These are phyloP conservation scores for Lactifluus piperatus DNA, from an alignment of 768 basidiomycete genomes.

Conservation along the genomic window DNA sequence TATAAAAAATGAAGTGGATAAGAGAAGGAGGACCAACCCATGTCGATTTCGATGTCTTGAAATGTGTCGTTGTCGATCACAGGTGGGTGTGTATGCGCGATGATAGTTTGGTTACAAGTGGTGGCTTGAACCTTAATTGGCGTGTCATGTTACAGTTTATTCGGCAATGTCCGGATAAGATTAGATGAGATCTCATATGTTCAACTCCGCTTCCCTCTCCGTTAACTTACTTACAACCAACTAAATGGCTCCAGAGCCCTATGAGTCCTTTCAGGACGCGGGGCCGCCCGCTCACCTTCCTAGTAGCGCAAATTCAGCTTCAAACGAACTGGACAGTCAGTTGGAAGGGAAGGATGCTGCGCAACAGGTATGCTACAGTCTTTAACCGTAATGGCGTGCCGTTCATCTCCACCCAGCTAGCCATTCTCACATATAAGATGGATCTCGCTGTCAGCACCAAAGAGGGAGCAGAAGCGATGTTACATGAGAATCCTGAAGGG, in stretches of 20 bases:
- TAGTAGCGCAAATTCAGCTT: background rate
- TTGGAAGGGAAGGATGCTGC: conserved; percentile 18
- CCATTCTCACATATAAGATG: conserved; percentile 18
- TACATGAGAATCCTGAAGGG: conserved; percentile 4
- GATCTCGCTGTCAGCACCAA: conserved; percentile 18
- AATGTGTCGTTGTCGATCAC: conserved; percentile 9
- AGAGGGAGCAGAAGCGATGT: conserved; percentile 19
- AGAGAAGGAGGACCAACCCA: conserved; percentile 27
- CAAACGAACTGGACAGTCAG: conserved; percentile 2
- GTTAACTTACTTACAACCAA: background rate
- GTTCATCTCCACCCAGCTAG: background rate
- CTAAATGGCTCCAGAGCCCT: conserved; percentile 6
- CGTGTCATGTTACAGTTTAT: background rate
- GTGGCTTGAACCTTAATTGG: conserved; percentile 20
- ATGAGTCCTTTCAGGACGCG: conserved; percentile 11
- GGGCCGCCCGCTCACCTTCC: background rate
- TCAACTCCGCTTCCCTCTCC: background rate
- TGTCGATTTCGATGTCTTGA: conserved; percentile 34
- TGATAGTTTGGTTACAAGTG: background rate
- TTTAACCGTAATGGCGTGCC: background rate
- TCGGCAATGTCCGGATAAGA: conserved; percentile 11
- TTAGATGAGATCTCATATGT: background rate
- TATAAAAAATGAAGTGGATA: background rate
- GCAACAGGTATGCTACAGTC: conserved; percentile 9
- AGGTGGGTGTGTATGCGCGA: background rate